phyloP scores from a whole-genome alignment of 257 asterid genomes.

The Solanum sitiens region DNA sequence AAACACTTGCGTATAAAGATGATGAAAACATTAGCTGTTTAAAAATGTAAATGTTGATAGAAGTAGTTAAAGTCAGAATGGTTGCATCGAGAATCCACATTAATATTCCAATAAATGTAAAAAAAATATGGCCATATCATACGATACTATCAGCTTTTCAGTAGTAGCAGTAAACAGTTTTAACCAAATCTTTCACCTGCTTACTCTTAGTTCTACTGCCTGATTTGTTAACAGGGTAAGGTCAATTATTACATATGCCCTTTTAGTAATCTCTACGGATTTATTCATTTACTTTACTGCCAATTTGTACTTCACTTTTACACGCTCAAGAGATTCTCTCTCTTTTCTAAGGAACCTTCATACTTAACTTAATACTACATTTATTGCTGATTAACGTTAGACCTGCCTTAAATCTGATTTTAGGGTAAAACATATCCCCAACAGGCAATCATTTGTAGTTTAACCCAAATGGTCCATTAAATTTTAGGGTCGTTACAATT shows the following conservation, averaged over 20 bases:
- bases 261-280: conserved; percentile 15
- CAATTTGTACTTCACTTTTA: background rate
- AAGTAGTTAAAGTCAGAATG: conserved; percentile 1
- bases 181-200: conserved; percentile 10
- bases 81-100: background rate
- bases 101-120: background rate
- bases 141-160: background rate
- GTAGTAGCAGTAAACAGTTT: background rate
- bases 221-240: conserved; percentile 14
- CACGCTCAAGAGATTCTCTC: background rate
- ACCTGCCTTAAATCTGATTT: background rate
- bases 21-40: background rate
- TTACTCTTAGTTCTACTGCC: conserved; percentile 8
- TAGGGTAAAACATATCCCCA: background rate
- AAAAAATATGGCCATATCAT: background rate
- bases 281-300: conserved; percentile 9
- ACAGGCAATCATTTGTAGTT: background rate
- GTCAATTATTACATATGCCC: conserved; percentile 1
- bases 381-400: background rate
- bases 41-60: background rate
- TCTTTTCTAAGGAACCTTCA: background rate
- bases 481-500: background rate
- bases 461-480: background rate
- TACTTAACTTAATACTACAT: background rate
- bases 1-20: background rate